These are phyloP conservation scores for Pichia sp. DNA, from an alignment of 1,139 yeast genomes.

Conservation along the genomic window DNA sequence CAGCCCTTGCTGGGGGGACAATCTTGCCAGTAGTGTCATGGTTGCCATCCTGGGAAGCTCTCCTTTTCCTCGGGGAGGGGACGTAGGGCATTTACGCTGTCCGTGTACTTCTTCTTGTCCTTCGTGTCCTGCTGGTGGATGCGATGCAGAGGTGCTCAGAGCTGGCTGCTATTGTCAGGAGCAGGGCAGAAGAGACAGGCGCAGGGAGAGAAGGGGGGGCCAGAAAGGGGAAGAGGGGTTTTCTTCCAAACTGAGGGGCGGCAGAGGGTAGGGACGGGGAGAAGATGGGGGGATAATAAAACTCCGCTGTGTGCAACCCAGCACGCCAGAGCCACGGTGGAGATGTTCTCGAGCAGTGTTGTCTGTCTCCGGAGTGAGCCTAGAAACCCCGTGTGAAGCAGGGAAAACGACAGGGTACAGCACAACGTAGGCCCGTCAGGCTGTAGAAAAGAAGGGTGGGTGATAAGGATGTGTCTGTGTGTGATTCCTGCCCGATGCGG, in stretches of 20 bases:
- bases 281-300: too few species aligned
- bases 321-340: too few species aligned
- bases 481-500: not conserved
- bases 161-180: not conserved
- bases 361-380: too few species aligned
- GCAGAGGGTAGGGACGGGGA: too few species aligned
- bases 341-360: too few species aligned
- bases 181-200: not conserved
- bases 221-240: not conserved
- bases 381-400: too few species aligned
- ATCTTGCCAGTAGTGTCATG: not conserved
- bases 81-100: conserved; percentile 16
- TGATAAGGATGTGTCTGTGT: not conserved
- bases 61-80: conserved; percentile 13
- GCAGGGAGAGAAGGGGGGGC: not conserved
- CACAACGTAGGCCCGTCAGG: too few species aligned
- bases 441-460: not conserved
- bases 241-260: too few species aligned
- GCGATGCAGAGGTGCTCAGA: not conserved
- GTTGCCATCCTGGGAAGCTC: not conserved
- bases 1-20: not conserved
- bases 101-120: not conserved
- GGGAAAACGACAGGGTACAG: too few species aligned
- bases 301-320: too few species aligned
- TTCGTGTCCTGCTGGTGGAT: not conserved